Evolutionary conservation across 345 rosid genomes (phyloP), one percentile per base, ranked within the genome.

Genomic region (Melaleuca quinquenervia): DNA sequence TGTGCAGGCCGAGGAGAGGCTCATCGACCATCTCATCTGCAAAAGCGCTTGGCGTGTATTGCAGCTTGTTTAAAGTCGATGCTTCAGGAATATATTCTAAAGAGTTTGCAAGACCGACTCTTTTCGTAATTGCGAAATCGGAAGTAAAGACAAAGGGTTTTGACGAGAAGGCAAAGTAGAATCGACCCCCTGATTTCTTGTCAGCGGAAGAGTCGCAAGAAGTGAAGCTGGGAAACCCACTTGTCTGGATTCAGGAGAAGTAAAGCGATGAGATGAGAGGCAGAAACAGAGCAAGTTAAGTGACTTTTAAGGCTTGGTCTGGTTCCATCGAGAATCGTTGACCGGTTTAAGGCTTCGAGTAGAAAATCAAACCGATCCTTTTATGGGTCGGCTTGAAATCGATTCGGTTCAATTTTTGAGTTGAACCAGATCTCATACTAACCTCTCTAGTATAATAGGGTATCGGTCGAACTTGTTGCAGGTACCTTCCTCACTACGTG

Each of bases 1-100:
- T 94, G 98, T 98, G 27, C 98, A 91, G 87, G 93, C 93, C 75
- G 99, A 96, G 88, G 99, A 97, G 90, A 96, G 93, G 96, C 96
- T 89, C 99, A 95, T 91, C 99, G 95, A 29, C 87, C 96, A 86
- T 93, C 97, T 84, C 96, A 95, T 91, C 92, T 96, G 44, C 98
- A 96, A 89, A 97, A 96, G 88, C 99, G 96, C 88, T 87, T 94
- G 90, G 94, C 70, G 70, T 58, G 36, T 27, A 12, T 6, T 1
- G 70, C 70, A 58, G 70, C 32, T 26, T n/a, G 32, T 58, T 58
- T 58, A 32, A 58, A 58, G 32, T 58, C 12, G 70, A 58, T n/a
- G 70, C n/a, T 58, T 58, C 5, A 3, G 70, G 70, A n/a, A n/a
- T n/a, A 3, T n/a, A n/a, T n/a, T 1, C 70, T 58, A 58, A 58